These are phyloP conservation scores for Nakazawaea ambrosiae DNA, from an alignment of 805 yeast genomes.

Conservation along the genomic window DNA sequence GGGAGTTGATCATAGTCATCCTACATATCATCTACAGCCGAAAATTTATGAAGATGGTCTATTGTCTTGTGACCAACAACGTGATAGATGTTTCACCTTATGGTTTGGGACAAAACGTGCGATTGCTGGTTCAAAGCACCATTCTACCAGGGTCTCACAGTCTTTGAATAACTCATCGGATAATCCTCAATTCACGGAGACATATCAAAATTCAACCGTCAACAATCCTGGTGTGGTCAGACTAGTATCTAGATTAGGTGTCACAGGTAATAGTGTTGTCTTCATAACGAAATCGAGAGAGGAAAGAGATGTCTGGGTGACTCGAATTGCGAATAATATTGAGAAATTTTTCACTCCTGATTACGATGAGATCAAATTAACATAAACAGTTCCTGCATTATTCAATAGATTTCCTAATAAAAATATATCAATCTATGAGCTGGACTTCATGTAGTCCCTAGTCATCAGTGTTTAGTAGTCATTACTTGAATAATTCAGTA, in stretches of 20 bases:
- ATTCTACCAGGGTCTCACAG: background rate
- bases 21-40: slow-evolving; percentile 58
- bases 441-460: background rate
- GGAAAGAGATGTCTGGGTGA: slow-evolving; percentile 82
- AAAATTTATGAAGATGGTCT: slow-evolving; percentile 78
- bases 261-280: slow-evolving; percentile 59
- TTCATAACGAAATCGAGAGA: slow-evolving; percentile 78
- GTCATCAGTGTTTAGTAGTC: background rate
- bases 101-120: slow-evolving; percentile 72
- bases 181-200: too few species aligned
- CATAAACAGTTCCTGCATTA: too few species aligned
- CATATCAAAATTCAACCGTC: too few species aligned
- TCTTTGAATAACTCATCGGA: too few species aligned
- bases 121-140: slow-evolving; percentile 20
- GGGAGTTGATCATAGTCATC: slow-evolving; percentile 36
- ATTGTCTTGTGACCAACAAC: slow-evolving; percentile 72
- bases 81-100: slow-evolving; percentile 69
- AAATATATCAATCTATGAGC: background rate
- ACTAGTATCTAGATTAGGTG: slow-evolving; percentile 50
- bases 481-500: background rate
- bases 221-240: slow-evolving; percentile 28
- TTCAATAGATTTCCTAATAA: background rate
- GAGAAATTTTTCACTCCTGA: slow-evolving; percentile 28
- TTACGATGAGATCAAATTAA: slow-evolving; percentile 10
- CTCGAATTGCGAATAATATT: slow-evolving; percentile 33